Evolutionary conservation across 2,329 filamentous ascomycete species (phyloP), one percentile per base, ranked within the genome.

Genomic region (Leptosphaerulina australis): DNA sequence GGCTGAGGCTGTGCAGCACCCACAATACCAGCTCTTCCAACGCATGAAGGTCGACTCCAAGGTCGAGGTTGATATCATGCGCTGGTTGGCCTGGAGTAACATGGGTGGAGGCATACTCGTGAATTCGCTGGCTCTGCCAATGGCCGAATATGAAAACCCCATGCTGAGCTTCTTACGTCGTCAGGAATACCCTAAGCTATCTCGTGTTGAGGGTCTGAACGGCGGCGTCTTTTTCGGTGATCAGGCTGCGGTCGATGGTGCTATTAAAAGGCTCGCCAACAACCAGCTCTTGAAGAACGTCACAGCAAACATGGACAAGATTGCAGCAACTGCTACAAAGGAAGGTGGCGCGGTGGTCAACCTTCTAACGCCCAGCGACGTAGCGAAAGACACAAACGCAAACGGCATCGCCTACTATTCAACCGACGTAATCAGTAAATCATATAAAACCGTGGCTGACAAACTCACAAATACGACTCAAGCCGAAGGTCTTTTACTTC

Each of bases 1-100:
- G 12, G 84, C 83, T 1, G 93, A 97, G 69, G 91, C 92, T 14
- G 88, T 87, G 79, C 86, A 85, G 66, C 94, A 96, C 67, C 89
- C 89, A 1, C 75, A 89, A 15, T 96, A 93, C 69, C 80, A 85
- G 58, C 79, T 86, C 44, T 76, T 96, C 44, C 86, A 91, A 50
- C 66, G 67, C 34, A 56, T 74, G 59, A 68, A 73, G 51, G 58
- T 74, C 26, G 66, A 70, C 17, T 20, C 66, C 0, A 65, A 61
- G 31, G 54, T 66, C 12, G 65, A 71, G 70, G 66, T 91, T 22
- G 79, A 86, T n/a, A 68, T 97, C 24, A 86, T 90, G 79, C 81
- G 88, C 57, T 97, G 91, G 91, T 76, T 97, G 54, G 93, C 93
- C 0, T 99, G 93, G 92, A 90, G 90, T 44, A 86, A 88, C 52